A percentile compares a stretch with the other conserved stretches of the same genome.
These are phyloP conservation scores for Iberis pinnata DNA, from an alignment of 345 rosid species.

Conservation along the genomic window DNA sequence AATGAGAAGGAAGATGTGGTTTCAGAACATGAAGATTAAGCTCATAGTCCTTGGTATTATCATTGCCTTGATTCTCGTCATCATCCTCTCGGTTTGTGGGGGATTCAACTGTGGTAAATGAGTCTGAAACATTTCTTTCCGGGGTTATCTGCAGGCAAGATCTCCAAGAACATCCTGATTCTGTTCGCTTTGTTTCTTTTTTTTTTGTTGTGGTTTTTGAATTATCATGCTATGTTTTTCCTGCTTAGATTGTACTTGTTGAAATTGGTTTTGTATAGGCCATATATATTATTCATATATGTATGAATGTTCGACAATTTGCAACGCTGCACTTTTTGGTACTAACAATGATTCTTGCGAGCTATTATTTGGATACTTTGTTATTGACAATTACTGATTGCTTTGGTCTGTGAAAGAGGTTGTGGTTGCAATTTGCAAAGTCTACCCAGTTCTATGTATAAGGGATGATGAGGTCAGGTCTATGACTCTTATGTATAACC, in stretches of 20 bases:
- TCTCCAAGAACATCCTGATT: conserved; percentile 17
- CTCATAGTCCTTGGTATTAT: conserved; percentile 71
- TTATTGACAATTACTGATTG: not conserved
- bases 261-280: conserved; percentile 29
- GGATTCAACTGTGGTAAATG: conserved; percentile 63
- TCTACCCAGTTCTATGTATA: too few species aligned
- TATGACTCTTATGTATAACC: not conserved
- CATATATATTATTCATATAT: conserved; percentile 15
- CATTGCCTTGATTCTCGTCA: conserved; percentile 64
- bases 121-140: conserved; percentile 12
- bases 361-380: not conserved
- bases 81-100: conserved; percentile 66
- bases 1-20: conserved; percentile 90
- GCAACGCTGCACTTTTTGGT: conserved; percentile 11
- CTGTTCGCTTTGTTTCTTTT: conserved; percentile 18
- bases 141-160: too few species aligned
- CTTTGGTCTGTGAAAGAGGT: too few species aligned
- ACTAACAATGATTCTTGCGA: conserved; percentile 8
- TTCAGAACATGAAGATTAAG: conserved; percentile 92
- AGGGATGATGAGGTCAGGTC: too few species aligned
- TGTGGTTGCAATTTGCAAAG: not conserved
- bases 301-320: conserved; percentile 18
- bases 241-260: conserved; percentile 19
- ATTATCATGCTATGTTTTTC: conserved; percentile 13
- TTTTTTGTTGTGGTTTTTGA: conserved; percentile 15